Conservation (phyloP, 2,329 filamentous ascomycete genomes). For the Ceratocystis smalleyi region DNA sequence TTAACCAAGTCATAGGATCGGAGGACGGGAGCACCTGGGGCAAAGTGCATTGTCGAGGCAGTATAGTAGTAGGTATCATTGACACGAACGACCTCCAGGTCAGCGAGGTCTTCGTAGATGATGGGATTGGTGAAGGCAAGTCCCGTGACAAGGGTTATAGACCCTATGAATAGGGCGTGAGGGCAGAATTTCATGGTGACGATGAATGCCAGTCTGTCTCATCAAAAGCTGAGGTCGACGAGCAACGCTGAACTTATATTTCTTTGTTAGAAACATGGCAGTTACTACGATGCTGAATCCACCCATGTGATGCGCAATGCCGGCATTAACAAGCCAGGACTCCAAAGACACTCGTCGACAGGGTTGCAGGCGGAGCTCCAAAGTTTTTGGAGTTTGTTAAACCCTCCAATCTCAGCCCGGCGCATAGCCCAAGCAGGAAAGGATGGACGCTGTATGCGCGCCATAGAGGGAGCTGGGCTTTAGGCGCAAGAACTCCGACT, state of each 20-base stretch:
- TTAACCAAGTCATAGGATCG: conserved; percentile 24
- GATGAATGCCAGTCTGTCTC: not conserved
- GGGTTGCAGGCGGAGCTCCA: not conserved
- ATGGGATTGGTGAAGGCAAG: conserved; percentile 21
- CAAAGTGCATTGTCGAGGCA: conserved; percentile 45
- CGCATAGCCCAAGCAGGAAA: not conserved
- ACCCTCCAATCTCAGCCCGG: not conserved
- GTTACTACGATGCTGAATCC: not conserved
- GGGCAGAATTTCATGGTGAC: not conserved
- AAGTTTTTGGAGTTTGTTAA: not conserved
- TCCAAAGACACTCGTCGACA: not conserved
- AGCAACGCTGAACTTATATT: not conserved
- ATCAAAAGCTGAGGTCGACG: not conserved
- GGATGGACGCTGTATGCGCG: not conserved
- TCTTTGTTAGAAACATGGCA: not conserved
- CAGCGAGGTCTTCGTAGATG: conserved; percentile 24
- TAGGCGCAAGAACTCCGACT: not conserved
- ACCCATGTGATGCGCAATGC: no score
- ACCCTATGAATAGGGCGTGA: not conserved
- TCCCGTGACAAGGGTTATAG: not conserved
- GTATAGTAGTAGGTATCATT: conserved; percentile 26
- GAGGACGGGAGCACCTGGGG: conserved; percentile 34
- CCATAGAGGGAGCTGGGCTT: not conserved
- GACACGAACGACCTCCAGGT: conserved; percentile 22
- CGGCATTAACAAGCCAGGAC: not conserved